Percentiles rank a stretch among this genome's conserved stretches.
These are phyloP conservation scores for Sporisorium iseilematis-ciliati DNA, from an alignment of 1,284 basidiomycete genomes.

Conservation along the genomic window DNA sequence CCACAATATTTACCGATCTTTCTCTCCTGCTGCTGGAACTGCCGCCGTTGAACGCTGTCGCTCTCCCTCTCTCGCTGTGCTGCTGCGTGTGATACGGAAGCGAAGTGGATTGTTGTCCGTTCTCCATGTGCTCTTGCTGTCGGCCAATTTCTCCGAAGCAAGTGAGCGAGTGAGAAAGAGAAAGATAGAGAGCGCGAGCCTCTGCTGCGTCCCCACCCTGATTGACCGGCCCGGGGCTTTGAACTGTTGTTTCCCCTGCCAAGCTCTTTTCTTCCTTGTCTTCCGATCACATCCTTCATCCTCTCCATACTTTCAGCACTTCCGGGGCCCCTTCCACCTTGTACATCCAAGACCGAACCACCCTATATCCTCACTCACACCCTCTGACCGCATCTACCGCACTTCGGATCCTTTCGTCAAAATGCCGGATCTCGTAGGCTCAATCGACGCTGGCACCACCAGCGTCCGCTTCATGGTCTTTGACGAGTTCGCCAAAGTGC, in stretches of 20 bases:
- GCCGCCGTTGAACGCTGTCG: not conserved
- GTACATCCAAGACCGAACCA: not conserved
- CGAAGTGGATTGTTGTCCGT: too few species aligned
- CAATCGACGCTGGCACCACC: slow-evolving; percentile 72
- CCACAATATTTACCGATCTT: not conserved
- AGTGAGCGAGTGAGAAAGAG: too few species aligned
- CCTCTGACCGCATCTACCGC: not conserved
- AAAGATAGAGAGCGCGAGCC: too few species aligned
- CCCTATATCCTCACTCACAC: not conserved
- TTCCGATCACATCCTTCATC: too few species aligned
- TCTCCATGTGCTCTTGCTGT: too few species aligned
- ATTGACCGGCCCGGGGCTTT: too few species aligned
- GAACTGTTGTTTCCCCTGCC: too few species aligned
- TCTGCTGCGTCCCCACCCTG: too few species aligned
- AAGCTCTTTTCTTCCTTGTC: too few species aligned
- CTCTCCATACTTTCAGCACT: too few species aligned
- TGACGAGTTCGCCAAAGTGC: slow-evolving; percentile 86
- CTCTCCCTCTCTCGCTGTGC: not conserved
- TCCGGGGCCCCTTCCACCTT: too few species aligned
- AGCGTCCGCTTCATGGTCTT: slow-evolving; percentile 95
- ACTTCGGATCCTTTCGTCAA: not conserved
- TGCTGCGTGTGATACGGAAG: not conserved
- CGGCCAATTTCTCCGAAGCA: too few species aligned
- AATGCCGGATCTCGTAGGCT: slow-evolving; percentile 55
- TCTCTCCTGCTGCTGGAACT: not conserved